These are phyloP conservation scores for Meyerozyma athensensis DNA, from an alignment of 1,139 yeast species.

Conservation along the genomic window DNA sequence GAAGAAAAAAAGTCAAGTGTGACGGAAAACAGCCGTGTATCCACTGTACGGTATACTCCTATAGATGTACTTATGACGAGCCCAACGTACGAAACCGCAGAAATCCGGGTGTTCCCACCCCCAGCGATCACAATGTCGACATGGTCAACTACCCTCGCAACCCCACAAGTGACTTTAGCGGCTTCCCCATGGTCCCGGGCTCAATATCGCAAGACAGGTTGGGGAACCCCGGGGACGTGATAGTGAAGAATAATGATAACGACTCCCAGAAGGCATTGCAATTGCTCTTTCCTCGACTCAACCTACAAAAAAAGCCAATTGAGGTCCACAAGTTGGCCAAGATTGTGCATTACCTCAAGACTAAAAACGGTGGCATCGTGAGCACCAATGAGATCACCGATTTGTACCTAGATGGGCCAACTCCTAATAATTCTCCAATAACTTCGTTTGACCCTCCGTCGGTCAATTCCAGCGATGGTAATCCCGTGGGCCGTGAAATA, in stretches of 20 bases:
- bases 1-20: constrained; percentile 78
- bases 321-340: neutral
- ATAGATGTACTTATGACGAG: constrained; percentile 65
- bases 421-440: constrained; percentile 12
- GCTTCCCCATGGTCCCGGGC: neutral
- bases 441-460: constrained; percentile 12
- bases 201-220: neutral
- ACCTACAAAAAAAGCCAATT: neutral
- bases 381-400: constrained; percentile 17
- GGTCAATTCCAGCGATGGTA: constrained; percentile 18
- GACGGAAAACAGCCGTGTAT: constrained; percentile 86
- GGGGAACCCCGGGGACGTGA: neutral
- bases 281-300: neutral
- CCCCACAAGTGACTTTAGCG: neutral
- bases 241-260: constrained; percentile 7
- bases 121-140: constrained; percentile 9
- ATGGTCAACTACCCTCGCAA: neutral
- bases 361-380: constrained; percentile 8
- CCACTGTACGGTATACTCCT: constrained; percentile 85
- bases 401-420: constrained; percentile 20
- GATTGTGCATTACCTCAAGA: neutral
- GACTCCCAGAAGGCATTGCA: constrained; percentile 15
- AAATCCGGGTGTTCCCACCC: constrained; percentile 29
- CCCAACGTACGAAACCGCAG: constrained; percentile 61
- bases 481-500: constrained; percentile 38